Evolutionary conservation across 148 eudicot genomes (phyloP), one percentile per base, ranked within the genome.

Genomic region (Rhododendron simsii): DNA sequence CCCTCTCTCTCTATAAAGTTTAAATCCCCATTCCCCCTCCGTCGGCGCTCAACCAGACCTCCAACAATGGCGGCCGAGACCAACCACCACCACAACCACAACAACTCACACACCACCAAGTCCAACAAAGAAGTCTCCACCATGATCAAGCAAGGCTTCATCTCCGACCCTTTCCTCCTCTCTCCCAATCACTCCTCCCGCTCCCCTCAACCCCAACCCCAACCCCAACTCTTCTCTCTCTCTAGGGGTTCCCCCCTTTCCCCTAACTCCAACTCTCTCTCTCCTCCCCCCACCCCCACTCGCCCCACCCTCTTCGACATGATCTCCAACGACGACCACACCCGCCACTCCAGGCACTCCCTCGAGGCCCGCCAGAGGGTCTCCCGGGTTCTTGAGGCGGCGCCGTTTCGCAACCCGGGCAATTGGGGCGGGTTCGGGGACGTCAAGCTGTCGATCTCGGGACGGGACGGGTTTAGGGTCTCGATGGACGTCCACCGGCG

Each of bases 281-380:
- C 85, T 78, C 83, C 87, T 83, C 78, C 87, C 80, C 45, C 87
- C 86, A 18, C 79, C 85, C n/a, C 45, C 83, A 47, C 33, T 78
- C 80, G 84, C 81, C 94, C 94, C 15, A 95, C 98, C 86, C 98
- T 96, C 65, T 92, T 92, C 92, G 94, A 96, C 47, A 93, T 96
- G 93, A 96, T 96, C 94, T 85, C 98, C 6, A 90, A 91, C 41
- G 98, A 94, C 33, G 74, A 67, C 74, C 74, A 23, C 15, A 84
- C 92, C 85, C 89, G 92, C 37, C 92, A 94, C 12, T 86, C 92
- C 69, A 88, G 85, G 26, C 90, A 87, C 10, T 86, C 94, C 16
- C 71, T 37, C 28, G 93, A 91, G 76, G 71, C 63, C 74, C 92
- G 91, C 18, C 84, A 93, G 21, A 91, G 91, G 86, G 88, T 94